Evolutionary conservation across 2,329 filamentous ascomycete genomes (phyloP).

Genomic region (Sarocladiaceae sp.): DNA sequence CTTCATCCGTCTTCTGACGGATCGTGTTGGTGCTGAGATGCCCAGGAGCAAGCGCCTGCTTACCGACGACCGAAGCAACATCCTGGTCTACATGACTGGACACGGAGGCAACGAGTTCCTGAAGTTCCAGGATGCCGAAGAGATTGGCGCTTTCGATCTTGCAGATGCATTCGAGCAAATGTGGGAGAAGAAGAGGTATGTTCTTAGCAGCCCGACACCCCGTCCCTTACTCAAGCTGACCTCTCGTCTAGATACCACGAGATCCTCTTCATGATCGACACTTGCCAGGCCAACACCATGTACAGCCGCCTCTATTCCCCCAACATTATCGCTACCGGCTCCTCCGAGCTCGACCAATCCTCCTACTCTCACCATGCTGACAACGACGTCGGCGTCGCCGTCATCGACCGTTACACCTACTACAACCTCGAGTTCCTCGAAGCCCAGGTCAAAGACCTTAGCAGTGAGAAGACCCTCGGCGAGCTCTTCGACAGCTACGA

Average conservation of each 20-base stretch:
- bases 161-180: conserved; percentile 98
- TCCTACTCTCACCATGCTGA: conserved; percentile 98
- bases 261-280: conserved; percentile 99
- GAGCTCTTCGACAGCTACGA: conserved; percentile 97
- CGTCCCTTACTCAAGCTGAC: background rate
- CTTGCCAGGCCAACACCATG: conserved; percentile 99
- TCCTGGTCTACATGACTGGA: conserved; percentile 98
- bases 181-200: conserved; percentile 98
- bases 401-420: conserved; percentile 98
- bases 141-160: conserved; percentile 93
- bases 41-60: conserved; percentile 89
- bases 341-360: conserved; percentile 89
- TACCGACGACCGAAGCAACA: conserved; percentile 94
- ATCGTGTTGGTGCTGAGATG: conserved; percentile 91
- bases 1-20: conserved; percentile 92
- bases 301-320: conserved; percentile 97
- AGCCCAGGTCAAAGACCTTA: conserved; percentile 78
- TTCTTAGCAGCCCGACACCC: conserved; percentile 11
- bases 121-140: conserved; percentile 97
- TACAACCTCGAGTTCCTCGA: conserved; percentile 98
- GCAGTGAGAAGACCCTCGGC: conserved; percentile 83
- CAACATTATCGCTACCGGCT: conserved; percentile 97
- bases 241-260: conserved; percentile 71
- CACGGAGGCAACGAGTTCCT: conserved; percentile 97
- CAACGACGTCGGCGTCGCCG: conserved; percentile 94